Base-by-base conservation (phyloP, 495 filamentous ascomycete genomes). In the Parachaetomium inaequale region DNA sequence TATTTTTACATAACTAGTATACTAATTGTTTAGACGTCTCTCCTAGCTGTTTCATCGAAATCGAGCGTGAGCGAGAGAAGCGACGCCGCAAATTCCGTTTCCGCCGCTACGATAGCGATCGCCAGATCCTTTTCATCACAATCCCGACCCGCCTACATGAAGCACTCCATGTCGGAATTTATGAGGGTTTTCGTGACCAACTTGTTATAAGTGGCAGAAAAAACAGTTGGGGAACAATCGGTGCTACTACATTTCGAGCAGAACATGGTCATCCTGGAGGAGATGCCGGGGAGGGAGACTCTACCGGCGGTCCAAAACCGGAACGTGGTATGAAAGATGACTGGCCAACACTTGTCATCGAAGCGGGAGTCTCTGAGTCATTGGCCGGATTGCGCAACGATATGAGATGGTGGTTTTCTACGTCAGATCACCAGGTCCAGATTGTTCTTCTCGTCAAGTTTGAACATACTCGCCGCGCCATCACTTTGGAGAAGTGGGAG, bases 301-400 rank as follows among this genome's bases (percentile, higher is more conserved):
- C 69, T 42, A 64, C 47, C 29, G 64, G 69, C 55, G 69, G 60
- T 60, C 66, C 69, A 52, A 59, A 43, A 21, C 58, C 66, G 55
- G 51, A 66, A 63, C 64, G 67, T 64, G 29, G 19, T 54, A 21
- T 29, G 43, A 49, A 46, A 57, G 51, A 21, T 21, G 58, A 28
- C 12, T 72, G 70, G 72, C 73, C 74, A 45, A 75, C 71, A 32
- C 61, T 75, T 38, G 65, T 75, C 32, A 68, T 77, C 29, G 64
- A 73, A 54, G 66, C 67, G 34, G 73, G 72, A 19, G 58, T 61
- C 50, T 68, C 69, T 2, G 61, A 72, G 57, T 68, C 69, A 29
- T 56, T 71, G 19, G 10, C 17, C 15, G 58, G 60, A 28, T 47
- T 76, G 15, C 62, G 55, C 8, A 51, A 63, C 29, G 65, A 71